phyloP scores from a whole-genome alignment of 1,284 basidiomycete genomes.

The Ustilago trichophora region DNA sequence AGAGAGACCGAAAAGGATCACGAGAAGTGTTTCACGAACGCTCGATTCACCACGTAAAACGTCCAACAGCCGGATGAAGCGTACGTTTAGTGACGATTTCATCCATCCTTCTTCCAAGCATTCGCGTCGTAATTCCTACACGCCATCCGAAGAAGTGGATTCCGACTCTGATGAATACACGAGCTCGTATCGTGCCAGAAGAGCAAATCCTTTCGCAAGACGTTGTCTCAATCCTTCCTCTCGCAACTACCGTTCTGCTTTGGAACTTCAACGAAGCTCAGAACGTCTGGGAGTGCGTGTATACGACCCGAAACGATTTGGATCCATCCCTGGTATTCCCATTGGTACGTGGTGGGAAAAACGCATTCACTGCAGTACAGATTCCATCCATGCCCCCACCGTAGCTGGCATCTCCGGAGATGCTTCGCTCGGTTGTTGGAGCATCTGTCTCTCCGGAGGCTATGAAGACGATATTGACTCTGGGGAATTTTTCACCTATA shows the following conservation, averaged over 20 bases:
- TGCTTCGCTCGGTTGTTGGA: conserved; percentile 75
- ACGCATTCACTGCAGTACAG: conserved; percentile 45
- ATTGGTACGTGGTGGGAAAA: conserved; percentile 45
- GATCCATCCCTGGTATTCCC: conserved; percentile 66
- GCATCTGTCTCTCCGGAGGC: conserved; percentile 78
- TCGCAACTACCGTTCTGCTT: not conserved
- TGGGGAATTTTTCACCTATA: conserved; percentile 79
- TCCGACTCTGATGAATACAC: too few species aligned
- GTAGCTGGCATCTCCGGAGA: conserved; percentile 80
- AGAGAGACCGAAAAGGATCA: not conserved
- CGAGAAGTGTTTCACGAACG: too few species aligned
- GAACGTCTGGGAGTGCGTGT: conserved; percentile 33
- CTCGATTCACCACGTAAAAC: too few species aligned
- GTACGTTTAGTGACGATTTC: not conserved
- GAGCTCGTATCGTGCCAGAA: too few species aligned
- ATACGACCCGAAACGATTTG: conserved; percentile 52
- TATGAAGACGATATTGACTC: conserved; percentile 85
- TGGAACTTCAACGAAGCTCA: conserved; percentile 11
- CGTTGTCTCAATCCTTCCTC: not conserved
- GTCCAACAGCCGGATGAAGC: not conserved
- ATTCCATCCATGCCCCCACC: conserved; percentile 70
- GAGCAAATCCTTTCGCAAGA: too few species aligned
- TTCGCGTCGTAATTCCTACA: too few species aligned
- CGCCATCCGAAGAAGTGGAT: too few species aligned
- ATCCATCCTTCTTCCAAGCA: too few species aligned